phyloP scores from a whole-genome alignment of 208 protist genomes.

The Leishmania aethiopica region DNA sequence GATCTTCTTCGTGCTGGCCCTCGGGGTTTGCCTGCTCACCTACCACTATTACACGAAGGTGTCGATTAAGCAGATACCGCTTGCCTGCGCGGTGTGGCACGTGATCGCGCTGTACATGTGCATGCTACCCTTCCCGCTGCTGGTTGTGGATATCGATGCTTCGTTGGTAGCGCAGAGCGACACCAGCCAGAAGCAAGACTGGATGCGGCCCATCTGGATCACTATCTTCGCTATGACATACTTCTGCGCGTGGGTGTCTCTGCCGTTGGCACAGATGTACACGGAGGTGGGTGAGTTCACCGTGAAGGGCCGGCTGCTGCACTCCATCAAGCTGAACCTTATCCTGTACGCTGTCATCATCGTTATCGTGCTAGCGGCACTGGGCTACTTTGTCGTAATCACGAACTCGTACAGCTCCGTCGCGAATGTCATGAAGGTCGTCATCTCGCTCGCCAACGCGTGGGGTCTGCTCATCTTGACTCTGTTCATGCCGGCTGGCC shows the following conservation, averaged over 20 bases:
- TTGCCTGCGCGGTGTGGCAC: slow-evolving; percentile 69
- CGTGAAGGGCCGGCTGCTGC: slow-evolving; percentile 48
- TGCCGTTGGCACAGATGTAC: slow-evolving; percentile 88
- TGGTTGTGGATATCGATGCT: slow-evolving; percentile 86
- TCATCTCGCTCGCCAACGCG: slow-evolving; percentile 87
- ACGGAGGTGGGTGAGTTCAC: slow-evolving; percentile 86
- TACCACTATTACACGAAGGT: slow-evolving; percentile 85
- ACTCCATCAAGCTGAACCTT: slow-evolving; percentile 77
- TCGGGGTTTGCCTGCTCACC: slow-evolving; percentile 51
- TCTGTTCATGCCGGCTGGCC: slow-evolving; percentile 85
- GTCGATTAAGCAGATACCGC: slow-evolving; percentile 69
- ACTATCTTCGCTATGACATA: slow-evolving; percentile 87
- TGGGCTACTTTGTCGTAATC: slow-evolving; percentile 81
- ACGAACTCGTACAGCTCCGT: slow-evolving; percentile 73
- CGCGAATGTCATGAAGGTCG: slow-evolving; percentile 65
- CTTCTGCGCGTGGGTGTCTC: slow-evolving; percentile 83
- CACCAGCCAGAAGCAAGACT: slow-evolving; percentile 31
- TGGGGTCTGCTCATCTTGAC: slow-evolving; percentile 90
- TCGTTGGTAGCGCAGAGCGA: slow-evolving; percentile 46
- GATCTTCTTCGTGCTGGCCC: slow-evolving; percentile 72
- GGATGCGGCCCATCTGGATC: slow-evolving; percentile 86
- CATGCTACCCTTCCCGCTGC: slow-evolving; percentile 81
- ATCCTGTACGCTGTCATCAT: slow-evolving; percentile 88
- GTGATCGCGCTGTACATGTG: slow-evolving; percentile 80
- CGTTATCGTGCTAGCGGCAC: slow-evolving; percentile 54